phyloP scores from a whole-genome alignment of 768 basidiomycete genomes.

The Trichaptum fuscoviolaceum region DNA sequence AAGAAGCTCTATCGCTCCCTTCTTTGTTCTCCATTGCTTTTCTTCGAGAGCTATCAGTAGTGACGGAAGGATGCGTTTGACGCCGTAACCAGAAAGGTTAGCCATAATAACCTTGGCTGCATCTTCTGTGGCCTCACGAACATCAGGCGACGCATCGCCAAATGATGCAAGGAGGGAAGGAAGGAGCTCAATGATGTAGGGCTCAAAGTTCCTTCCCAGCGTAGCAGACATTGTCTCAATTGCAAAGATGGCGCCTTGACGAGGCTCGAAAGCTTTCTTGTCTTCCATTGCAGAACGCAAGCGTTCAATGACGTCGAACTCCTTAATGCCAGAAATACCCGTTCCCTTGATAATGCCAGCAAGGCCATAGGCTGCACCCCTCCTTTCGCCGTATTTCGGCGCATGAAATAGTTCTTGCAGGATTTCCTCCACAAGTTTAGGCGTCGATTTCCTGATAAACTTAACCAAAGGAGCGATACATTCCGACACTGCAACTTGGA shows the following conservation, averaged over 20 bases:
- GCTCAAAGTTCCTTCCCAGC: constrained; percentile 88
- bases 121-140: constrained; percentile 91
- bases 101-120: constrained; percentile 93
- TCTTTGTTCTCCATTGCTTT: constrained; percentile 98
- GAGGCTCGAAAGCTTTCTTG: constrained; percentile 79
- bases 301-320: constrained; percentile 70
- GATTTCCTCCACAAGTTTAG: constrained; percentile 66
- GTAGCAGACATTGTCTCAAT: constrained; percentile 87
- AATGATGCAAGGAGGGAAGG: constrained; percentile 80
- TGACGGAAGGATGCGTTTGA: constrained; percentile 91
- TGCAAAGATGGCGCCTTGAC: constrained; percentile 93
- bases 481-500: constrained; percentile 94
- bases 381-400: constrained; percentile 85
- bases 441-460: constrained; percentile 54
- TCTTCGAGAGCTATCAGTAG: constrained; percentile 89
- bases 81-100: constrained; percentile 88
- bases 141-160: constrained; percentile 81
- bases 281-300: constrained; percentile 77
- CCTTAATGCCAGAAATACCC: constrained; percentile 80
- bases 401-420: constrained; percentile 73
- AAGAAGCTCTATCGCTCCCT: constrained; percentile 92
- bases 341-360: constrained; percentile 91
- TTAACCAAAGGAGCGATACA: constrained; percentile 86
- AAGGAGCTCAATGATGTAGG: constrained; percentile 80
- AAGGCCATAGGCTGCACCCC: constrained; percentile 96